Evolutionary conservation across 2,329 filamentous ascomycete genomes (phyloP), one percentile per base, ranked within the genome.

Genomic region (Pseudopithomyces maydicus): DNA sequence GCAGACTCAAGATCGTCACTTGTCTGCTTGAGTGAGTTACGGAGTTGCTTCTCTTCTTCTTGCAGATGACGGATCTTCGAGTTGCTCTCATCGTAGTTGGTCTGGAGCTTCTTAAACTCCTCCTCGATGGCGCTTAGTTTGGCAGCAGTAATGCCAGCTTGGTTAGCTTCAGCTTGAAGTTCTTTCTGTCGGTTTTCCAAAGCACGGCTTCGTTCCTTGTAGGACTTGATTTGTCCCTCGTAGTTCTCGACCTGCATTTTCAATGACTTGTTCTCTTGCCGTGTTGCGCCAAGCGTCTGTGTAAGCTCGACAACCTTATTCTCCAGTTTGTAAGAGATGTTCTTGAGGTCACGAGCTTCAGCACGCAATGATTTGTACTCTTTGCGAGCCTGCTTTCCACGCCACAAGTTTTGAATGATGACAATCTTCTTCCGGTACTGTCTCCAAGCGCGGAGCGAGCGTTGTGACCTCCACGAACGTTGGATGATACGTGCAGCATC

Each of bases 231-330:
- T 78, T 99, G 95, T 65, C 85, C 89, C 76, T 99, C 94, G 80
- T 98, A 97, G 76, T 91, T 97, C 78, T 97, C 92, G 47, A 99
- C 89, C 77, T 98, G 93, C 35, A 86, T 88, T 67, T 90, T 83
- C 59, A 99, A 84, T 56, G 86, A 85, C 82, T 96, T 97, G 85
- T 99, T 99, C 79, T 97, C 91, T 61, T 89, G 86, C 81, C 96
- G 97, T 84, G 97, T 90, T 10, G 92, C 89, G 64, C 95, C 93
- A 68, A 99, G 80, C 48, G 90, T 91, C 77, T 99, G 95, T 1
- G 95, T 99, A 71, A 99, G 85, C 80, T 99, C 95, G 61, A 99
- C 92, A 61, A 99, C 95, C 87, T 99, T 99, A 85, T 99, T 98
- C 78, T 99, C 95, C 69, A 99, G 82, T 82, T 97, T 98, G 84